Evolutionary conservation across 2,329 filamentous ascomycete genomes (phyloP), one percentile per base, ranked within the genome.

Genomic region (Thermothelomyces thermophilus): DNA sequence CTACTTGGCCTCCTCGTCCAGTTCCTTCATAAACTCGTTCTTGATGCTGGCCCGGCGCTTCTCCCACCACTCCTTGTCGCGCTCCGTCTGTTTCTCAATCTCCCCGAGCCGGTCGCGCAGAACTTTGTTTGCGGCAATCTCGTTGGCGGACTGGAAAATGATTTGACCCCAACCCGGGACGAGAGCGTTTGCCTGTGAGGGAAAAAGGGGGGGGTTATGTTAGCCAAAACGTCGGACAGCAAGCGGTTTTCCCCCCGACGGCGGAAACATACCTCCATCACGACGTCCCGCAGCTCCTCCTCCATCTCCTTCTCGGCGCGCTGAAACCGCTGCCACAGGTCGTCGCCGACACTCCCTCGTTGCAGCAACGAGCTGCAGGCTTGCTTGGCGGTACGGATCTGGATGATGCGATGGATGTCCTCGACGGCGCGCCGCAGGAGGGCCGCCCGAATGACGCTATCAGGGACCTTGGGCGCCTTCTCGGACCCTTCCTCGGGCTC

Each of bases 261-360:
- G 34, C 76, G 55, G 13, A 31, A 34, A 34, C 31, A 34, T 68
- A 94, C 90, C 83, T 97, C 91, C 61, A 83, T 80, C 30, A 97
- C 90, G 20, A 97, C 91, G 69, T 98, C 93, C 61, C 88, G 82
- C 54, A 98, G 76, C 71, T 98, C 93, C 59, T 90, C 88, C 71
- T 98, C 90, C 75, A 97, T 94, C 71, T 98, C 93, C 73, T 94
- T 90, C 78, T 98, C 93, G 0, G 91, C 93, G 44, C 89, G 80
- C 69, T 84, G 71, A 68, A 97, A 95, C 34, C 91, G 79, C 73
- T 96, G 88, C 86, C 90, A 95, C 59, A 98, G 70, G 68, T 98
- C 93, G 66, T 98, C 93, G 13, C 93, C 91, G 1, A 98, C 90
- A 63, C 89, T 95, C 42, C 93, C 93, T 56, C 89, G 79, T 70